Base-by-base conservation (phyloP, 1,139 yeast genomes). In the Lizanozyma gosingica region DNA sequence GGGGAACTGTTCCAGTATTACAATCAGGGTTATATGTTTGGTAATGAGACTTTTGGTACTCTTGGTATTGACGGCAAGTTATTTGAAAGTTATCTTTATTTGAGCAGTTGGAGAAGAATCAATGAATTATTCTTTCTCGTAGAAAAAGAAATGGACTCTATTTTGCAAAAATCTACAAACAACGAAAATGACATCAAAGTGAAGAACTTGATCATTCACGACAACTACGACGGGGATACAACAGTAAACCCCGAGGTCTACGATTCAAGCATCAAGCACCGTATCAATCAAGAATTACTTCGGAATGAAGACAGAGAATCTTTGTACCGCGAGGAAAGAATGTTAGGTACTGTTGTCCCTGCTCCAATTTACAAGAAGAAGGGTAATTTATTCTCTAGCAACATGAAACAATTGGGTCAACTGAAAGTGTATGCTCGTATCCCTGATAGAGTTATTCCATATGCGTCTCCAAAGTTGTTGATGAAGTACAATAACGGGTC, bases 51-150 rank as follows among this genome's bases (percentile, higher is more conserved):
- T 2, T 62, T 47, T 45, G 59, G 56, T 2, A 47, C 56, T 3
- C 41, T 57, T 22, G 73, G 72, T 1, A 57, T 67, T 29, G 70
- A 63, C 43, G 71, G 67, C 14, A 62, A 60, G 43, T 52, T 67
- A 15, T 62, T 55, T 42, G 53, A 54, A 11, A 56, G 55, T 33
- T 59, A 56, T 40, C 43, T 52, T 4, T 50, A 55, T 36, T 48
- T 56, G 37, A 42, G 47, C 3, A 67, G 74, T 0, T 68, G 73
- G 74, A 53, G 54, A 38, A 45, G 48, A n/a, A 51, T 69, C 35
- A 53, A 58, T 41, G 53, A 49, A 4, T 47, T 60, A 39, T 62
- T 63, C 42, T 40, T 50, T 14, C 50, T 55, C 17, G 55, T 70
- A n/a, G 71, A 67, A 40, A 51, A 51, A 22, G 73, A 68, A 47